phyloP scores from a whole-genome alignment of 257 asterid species.

The Scutellaria galericulata region DNA sequence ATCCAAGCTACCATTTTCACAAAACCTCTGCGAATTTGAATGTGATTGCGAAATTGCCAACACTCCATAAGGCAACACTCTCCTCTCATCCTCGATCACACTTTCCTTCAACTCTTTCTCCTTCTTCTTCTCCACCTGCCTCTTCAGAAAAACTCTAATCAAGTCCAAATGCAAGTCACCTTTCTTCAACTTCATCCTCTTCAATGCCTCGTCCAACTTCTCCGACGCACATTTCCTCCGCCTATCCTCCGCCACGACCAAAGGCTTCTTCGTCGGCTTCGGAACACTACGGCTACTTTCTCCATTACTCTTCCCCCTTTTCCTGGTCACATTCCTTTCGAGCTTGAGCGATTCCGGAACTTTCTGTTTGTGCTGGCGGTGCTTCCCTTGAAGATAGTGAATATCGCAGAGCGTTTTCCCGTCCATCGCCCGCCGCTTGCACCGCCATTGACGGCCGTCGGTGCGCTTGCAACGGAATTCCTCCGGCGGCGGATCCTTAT shows the following conservation, averaged over 20 bases:
- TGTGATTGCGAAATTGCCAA: constrained; percentile 73
- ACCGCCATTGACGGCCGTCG: constrained; percentile 99
- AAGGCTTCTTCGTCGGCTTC: constrained; percentile 40
- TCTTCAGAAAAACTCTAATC: constrained; percentile 76
- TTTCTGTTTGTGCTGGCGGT: constrained; percentile 76
- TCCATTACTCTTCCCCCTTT: constrained; percentile 37
- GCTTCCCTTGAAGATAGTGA: constrained; percentile 85
- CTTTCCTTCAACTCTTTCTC: constrained; percentile 53
- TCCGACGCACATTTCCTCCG: constrained; percentile 62
- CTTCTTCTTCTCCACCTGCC: constrained; percentile 86
- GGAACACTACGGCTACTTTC: constrained; percentile 49
- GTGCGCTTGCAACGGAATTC: constrained; percentile 92
- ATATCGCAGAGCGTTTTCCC: constrained; percentile 89
- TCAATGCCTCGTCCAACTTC: constrained; percentile 82
- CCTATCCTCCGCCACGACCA: constrained; percentile 45
- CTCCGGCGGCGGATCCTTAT: constrained; percentile 72
- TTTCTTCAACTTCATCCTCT: constrained; percentile 77
- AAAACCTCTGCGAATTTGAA: constrained; percentile 31
- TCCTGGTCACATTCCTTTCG: constrained; percentile 62
- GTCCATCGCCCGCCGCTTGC: constrained; percentile 76
- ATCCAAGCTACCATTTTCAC: constrained; percentile 50
- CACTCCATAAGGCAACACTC: constrained; percentile 78
- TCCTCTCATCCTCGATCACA: constrained; percentile 49
- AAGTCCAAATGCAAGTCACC: constrained; percentile 90
- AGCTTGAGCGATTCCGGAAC: constrained; percentile 92